Base-by-base conservation (phyloP, 1,139 yeast species). In the Blastobotrys illinoisensis region DNA sequence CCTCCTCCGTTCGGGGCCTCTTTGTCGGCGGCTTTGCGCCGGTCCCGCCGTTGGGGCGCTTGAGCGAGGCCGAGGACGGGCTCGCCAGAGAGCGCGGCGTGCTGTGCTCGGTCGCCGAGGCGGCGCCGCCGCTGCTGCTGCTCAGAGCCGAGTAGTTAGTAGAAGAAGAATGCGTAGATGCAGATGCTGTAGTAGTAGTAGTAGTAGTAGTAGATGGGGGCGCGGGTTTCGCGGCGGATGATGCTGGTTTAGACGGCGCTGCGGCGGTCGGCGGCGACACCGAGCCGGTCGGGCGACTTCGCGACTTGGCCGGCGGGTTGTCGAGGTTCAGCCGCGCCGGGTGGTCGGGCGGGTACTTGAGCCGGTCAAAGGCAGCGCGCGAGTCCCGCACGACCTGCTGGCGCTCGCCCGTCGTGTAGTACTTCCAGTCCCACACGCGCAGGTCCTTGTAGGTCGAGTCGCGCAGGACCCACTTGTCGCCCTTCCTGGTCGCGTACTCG, bases 381-480 rank as follows among this genome's bases (percentile, higher is more conserved):
- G 74, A 64, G 9, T 61, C 63, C 6, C 54, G 55, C 46, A 69
- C 63, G 26, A 71, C 72, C 28, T 60, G 58, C 9, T 59, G 56
- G 5, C 76, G 66, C 53, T 72, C 72, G 11, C 59, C 50, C 11
- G 61, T 58, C n/a, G 68, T 58, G 55, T 71, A 72, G 28, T 62
- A 67, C 52, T 69, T 68, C 71, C 73, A 72, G 21, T 71, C 74
- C 73, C 73, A 72, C 13, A 70, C 59, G 7, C 72, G 64, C 44
- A 72, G 60, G 46, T 71, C 72, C 53, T 67, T 64, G 60, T 62
- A 72, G 14, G 61, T 58, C 32, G 58, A 58, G 55, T 69, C 73
- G 9, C 69, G 62, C 20, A 73, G 61, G 3, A 56, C 53, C 44
- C 45, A 56, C 14, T 14, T 46, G 24, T 47, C 56, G 47, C 51